These are phyloP conservation scores for Medicago lupulina DNA, from an alignment of 306 rosid genomes.

Conservation along the genomic window DNA sequence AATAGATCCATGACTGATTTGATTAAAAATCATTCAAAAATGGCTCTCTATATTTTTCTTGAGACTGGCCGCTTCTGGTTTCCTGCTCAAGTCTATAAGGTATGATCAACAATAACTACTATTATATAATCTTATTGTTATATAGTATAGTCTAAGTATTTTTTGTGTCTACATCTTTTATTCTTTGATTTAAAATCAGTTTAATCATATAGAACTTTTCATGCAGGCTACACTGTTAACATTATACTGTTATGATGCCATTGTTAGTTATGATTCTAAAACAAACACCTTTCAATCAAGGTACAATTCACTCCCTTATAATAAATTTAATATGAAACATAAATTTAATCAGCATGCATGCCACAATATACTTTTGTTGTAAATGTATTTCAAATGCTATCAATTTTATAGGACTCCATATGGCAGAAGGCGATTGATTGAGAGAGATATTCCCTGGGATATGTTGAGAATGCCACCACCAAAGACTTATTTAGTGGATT, in stretches of 20 bases:
- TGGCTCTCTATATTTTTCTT: slow-evolving; percentile 66
- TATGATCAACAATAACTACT: neutral
- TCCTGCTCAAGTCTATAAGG: slow-evolving; percentile 77
- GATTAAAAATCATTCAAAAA: slow-evolving; percentile 50
- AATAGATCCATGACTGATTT: slow-evolving; percentile 1
- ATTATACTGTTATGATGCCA: neutral
- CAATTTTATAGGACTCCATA: slow-evolving; percentile 55
- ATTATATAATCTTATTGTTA: neutral
- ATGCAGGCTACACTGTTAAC: neutral
- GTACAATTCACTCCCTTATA: neutral
- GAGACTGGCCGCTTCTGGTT: slow-evolving; percentile 72
- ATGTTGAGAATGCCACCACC: slow-evolving; percentile 60
- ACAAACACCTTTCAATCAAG: neutral
- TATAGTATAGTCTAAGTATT: neutral
- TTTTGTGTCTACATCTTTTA: neutral
- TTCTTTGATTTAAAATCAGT: neutral
- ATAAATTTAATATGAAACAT: too few relatives aligned
- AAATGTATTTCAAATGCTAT: neutral
- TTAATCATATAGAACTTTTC: too few relatives aligned
- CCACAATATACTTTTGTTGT: too few relatives aligned
- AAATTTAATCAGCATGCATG: too few relatives aligned
- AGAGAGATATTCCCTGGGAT: slow-evolving; percentile 56
- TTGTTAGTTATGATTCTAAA: neutral
- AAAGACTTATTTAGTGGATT: slow-evolving; percentile 50
- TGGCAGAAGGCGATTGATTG: slow-evolving; percentile 53